Evolutionary conservation across 495 filamentous ascomycete genomes (phyloP).

Genomic region (Aspergillus haitiensis): DNA sequence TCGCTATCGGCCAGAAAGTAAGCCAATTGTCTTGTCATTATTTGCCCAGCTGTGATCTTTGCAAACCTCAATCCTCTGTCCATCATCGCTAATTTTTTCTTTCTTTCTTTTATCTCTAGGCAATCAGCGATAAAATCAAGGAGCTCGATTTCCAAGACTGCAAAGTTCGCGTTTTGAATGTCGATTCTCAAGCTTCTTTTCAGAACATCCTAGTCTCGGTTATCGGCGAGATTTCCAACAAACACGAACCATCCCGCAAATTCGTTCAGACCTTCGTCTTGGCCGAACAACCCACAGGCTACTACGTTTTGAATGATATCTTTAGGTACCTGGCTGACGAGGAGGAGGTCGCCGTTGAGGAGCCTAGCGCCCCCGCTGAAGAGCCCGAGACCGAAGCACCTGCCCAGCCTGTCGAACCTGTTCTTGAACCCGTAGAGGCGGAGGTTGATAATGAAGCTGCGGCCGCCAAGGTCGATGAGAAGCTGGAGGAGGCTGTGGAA

Average conservation of each 20-base stretch:
- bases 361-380: constrained; percentile 41
- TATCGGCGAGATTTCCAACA: constrained; percentile 96
- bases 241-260: constrained; percentile 82
- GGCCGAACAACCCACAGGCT: constrained; percentile 92
- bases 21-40: constrained; percentile 33
- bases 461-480: constrained; percentile 58
- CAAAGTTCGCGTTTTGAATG: constrained; percentile 97
- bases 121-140: constrained; percentile 91
- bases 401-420: constrained; percentile 22
- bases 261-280: constrained; percentile 99
- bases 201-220: constrained; percentile 95
- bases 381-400: constrained; percentile 26
- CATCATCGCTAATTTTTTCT: constrained; percentile 11
- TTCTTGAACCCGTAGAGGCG: constrained; percentile 31
- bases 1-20: constrained; percentile 83
- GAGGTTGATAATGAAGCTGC: constrained; percentile 36
- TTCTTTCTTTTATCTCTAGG: constrained; percentile 48
- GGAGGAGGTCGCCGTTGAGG: constrained; percentile 58
- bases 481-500: constrained; percentile 50
- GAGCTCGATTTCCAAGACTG: constrained; percentile 91
- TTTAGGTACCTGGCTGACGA: constrained; percentile 86
- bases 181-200: constrained; percentile 91
- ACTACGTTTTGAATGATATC: constrained; percentile 98
- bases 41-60: background rate
- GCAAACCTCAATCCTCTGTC: background rate